Conservation (phyloP, 208 protist genomes). For the Leishmania gerbilli region DNA sequence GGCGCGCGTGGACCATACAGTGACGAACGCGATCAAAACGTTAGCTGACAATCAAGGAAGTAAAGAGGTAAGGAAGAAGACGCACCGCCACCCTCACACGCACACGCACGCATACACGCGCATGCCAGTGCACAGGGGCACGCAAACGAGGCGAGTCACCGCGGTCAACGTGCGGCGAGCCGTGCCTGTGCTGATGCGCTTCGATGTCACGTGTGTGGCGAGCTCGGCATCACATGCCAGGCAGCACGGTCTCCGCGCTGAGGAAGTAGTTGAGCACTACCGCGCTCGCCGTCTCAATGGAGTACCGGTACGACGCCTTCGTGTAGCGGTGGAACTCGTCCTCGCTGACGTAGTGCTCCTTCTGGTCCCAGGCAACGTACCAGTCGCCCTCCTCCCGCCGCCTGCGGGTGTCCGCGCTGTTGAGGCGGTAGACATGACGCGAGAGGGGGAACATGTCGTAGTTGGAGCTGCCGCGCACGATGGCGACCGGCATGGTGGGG, state of each 20-base stretch:
- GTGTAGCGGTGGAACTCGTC: slow-evolving; percentile 40
- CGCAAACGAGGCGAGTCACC: background rate
- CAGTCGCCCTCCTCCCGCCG: slow-evolving; percentile 6
- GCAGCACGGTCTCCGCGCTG: slow-evolving; percentile 31
- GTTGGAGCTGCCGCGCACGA: slow-evolving; percentile 54
- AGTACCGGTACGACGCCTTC: slow-evolving; percentile 53
- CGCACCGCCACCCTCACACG: too few species aligned
- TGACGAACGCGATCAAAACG: background rate
- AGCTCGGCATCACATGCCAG: slow-evolving; percentile 12
- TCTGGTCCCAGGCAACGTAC: slow-evolving; percentile 56
- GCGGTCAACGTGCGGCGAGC: background rate
- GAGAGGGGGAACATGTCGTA: slow-evolving; percentile 61
- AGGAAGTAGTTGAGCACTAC: slow-evolving; percentile 68
- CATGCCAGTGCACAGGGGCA: background rate
- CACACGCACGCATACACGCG: background rate
- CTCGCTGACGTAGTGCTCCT: slow-evolving; percentile 43
- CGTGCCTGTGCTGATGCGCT: background rate
- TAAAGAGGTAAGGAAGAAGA: background rate
- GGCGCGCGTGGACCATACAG: background rate
- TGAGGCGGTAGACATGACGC: slow-evolving; percentile 27
- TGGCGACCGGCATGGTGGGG: slow-evolving; percentile 48
- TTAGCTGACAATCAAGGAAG: background rate
- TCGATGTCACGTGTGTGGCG: background rate
- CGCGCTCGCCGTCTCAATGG: slow-evolving; percentile 49
- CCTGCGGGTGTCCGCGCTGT: background rate